Percentiles rank a stretch among this genome's conserved stretches.
These are phyloP conservation scores for Aspergillus fumigatiaffinis DNA, from an alignment of 2,329 filamentous ascomycete species.

Conservation along the genomic window DNA sequence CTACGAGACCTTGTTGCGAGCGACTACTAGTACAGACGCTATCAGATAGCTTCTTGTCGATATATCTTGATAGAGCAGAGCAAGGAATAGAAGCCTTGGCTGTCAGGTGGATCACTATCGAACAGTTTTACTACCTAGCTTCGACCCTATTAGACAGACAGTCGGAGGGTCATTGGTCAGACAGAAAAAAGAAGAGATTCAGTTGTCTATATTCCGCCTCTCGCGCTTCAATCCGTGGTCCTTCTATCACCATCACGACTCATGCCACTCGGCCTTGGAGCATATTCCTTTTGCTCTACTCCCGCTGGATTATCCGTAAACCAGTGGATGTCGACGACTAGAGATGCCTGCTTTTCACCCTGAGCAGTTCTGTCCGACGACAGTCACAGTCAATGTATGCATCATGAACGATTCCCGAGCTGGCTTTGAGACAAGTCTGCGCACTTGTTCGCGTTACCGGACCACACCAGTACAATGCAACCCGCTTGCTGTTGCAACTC, in stretches of 20 bases:
- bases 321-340: constrained; percentile 21
- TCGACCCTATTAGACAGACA: constrained; percentile 73
- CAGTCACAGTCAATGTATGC: constrained; percentile 12
- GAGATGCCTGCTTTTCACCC: constrained; percentile 9
- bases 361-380: constrained; percentile 2
- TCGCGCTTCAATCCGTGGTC: constrained; percentile 26
- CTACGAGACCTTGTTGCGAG: constrained; percentile 33
- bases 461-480: neutral
- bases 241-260: constrained; percentile 16
- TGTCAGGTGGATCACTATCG: constrained; percentile 37
- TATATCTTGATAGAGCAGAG: constrained; percentile 66
- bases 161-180: constrained; percentile 39
- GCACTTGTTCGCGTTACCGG: neutral
- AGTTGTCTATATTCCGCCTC: constrained; percentile 38
- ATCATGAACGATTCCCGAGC: constrained; percentile 1
- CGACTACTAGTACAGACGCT: constrained; percentile 46
- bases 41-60: constrained; percentile 65
- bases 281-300: constrained; percentile 11
- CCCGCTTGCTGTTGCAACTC: neutral
- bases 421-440: neutral
- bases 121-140: constrained; percentile 60
- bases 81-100: constrained; percentile 46
- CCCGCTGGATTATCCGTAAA: constrained; percentile 26
- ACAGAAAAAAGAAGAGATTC: constrained; percentile 30
- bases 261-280: constrained; percentile 16